A percentile compares a stretch with the other conserved stretches of the same genome.
Evolutionary conservation across 768 basidiomycete genomes (phyloP).

Genomic region (Lepiota brunneoincarnata): DNA sequence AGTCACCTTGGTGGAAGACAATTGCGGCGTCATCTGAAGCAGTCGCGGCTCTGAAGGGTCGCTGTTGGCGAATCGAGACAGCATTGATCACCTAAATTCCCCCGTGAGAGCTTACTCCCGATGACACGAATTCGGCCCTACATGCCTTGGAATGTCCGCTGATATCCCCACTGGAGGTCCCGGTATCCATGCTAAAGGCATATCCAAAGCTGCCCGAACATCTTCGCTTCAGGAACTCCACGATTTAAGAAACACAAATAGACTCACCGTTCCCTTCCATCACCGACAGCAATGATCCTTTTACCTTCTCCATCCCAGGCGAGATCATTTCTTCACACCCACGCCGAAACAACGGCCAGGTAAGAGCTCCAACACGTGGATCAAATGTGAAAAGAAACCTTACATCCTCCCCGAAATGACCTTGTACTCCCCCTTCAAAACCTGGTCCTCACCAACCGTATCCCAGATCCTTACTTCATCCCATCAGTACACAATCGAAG

Average conservation of each 20-base stretch:
- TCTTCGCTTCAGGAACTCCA: neutral
- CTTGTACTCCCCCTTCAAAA: constrained; percentile 78
- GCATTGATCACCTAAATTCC: constrained; percentile 74
- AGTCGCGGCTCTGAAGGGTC: constrained; percentile 90
- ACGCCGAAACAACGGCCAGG: neutral
- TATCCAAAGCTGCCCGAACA: constrained; percentile 63
- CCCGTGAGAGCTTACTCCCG: neutral
- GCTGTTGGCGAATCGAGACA: constrained; percentile 81
- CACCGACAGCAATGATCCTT: constrained; percentile 92
- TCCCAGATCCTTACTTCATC: constrained; percentile 87
- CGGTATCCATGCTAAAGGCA: constrained; percentile 81
- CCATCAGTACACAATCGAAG: neutral
- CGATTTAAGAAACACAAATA: neutral
- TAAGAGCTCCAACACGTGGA: neutral
- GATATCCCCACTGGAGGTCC: constrained; percentile 85
- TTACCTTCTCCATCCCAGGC: constrained; percentile 97
- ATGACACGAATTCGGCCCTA: neutral
- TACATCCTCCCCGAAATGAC: constrained; percentile 74
- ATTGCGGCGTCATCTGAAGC: constrained; percentile 82
- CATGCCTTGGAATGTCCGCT: constrained; percentile 83
- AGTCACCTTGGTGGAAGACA: constrained; percentile 74
- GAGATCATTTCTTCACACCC: constrained; percentile 71
- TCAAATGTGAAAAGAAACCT: constrained; percentile 19
- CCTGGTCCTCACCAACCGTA: constrained; percentile 79
- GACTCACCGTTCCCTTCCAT: constrained; percentile 81